Base-by-base conservation (phyloP, 108 stramenopile genomes). In the Nitzschia palea region DNA sequence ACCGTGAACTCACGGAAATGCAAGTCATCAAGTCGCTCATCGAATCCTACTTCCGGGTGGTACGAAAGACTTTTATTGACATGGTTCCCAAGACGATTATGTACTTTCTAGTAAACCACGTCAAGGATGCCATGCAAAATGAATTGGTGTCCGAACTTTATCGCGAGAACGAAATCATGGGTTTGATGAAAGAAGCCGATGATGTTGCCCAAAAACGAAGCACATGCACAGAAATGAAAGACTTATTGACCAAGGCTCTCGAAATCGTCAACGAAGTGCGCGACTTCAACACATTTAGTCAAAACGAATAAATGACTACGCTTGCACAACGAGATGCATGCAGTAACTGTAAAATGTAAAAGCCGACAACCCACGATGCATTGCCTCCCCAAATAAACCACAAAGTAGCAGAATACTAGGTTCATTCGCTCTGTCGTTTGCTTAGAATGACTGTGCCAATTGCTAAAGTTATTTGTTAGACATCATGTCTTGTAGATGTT, bases 31-130 rank as follows among this genome's bases (percentile, higher is more conserved):
- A 98, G 77, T 88, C 88, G 25, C 68, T 98, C 35, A 94, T 98
- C 53, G 85, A 90, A 44, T 89, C 92, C 9, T 98, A 98, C 81
- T 98, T 98, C 67, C 83, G 79, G 65, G 95, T 99, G 43, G 97
- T 97, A 0, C 82, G 97, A 32, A 99, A 98, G 81, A 97, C 89
- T 59, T 97, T 96, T 68, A 90, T 94, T 76, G 97, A 98, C 61
- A 78, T 98, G 86, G 97, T 98, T 25, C 97, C 97, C 20, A 98
- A 99, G 77, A 97, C 97, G 3, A 93, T 99, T 82, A 99, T 99
- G 99, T 95, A 89, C 79, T 98, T 97, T 65, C 74, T 99, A 28
- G 97, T 99, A 28, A 97, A 98, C 67, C 92, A 98, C 45, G 93
- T 91, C 56, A 87, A 89, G 64, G 96, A 95, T 62, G 89, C 86